These are phyloP conservation scores for Solidago caesia DNA, from an alignment of 129 eudicot species.

Conservation along the genomic window DNA sequence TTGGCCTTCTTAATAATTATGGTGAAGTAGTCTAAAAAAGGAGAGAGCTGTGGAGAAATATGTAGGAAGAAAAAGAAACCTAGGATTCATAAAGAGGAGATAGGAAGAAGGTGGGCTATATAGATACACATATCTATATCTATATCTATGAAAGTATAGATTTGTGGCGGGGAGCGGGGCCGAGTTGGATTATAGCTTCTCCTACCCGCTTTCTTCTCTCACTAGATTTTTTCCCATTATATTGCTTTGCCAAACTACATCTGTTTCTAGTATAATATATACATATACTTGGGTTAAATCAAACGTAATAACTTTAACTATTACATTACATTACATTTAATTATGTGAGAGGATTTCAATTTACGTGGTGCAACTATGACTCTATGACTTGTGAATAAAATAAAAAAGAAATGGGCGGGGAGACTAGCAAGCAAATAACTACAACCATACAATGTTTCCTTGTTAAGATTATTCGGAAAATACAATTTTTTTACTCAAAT, in stretches of 20 bases:
- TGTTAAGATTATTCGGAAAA: too few relatives aligned
- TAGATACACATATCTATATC: slow-evolving; percentile 14
- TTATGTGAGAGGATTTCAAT: too few relatives aligned
- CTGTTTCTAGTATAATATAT: background rate
- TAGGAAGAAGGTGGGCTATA: slow-evolving; percentile 27
- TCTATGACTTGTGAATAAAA: too few relatives aligned
- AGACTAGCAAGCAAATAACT: too few relatives aligned
- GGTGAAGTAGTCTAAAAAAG: slow-evolving; percentile 6
- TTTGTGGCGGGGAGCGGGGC: slow-evolving; percentile 20
- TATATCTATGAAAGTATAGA: slow-evolving; percentile 23
- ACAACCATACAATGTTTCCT: too few relatives aligned
- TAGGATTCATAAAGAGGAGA: slow-evolving; percentile 45
- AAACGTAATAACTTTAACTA: too few relatives aligned
- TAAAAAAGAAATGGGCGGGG: too few relatives aligned
- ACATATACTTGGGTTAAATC: background rate
- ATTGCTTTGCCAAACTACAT: background rate
- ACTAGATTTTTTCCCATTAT: slow-evolving; percentile 18
- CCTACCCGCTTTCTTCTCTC: background rate
- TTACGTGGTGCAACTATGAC: too few relatives aligned
- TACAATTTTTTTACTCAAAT: too few relatives aligned
- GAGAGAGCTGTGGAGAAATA: slow-evolving; percentile 4
- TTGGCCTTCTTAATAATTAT: slow-evolving; percentile 9
- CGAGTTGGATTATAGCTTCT: slow-evolving; percentile 18
- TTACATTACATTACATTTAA: too few relatives aligned
- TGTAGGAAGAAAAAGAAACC: slow-evolving; percentile 44